These are phyloP conservation scores for Candida chauliodis DNA, from an alignment of 805 yeast species.

Conservation along the genomic window DNA sequence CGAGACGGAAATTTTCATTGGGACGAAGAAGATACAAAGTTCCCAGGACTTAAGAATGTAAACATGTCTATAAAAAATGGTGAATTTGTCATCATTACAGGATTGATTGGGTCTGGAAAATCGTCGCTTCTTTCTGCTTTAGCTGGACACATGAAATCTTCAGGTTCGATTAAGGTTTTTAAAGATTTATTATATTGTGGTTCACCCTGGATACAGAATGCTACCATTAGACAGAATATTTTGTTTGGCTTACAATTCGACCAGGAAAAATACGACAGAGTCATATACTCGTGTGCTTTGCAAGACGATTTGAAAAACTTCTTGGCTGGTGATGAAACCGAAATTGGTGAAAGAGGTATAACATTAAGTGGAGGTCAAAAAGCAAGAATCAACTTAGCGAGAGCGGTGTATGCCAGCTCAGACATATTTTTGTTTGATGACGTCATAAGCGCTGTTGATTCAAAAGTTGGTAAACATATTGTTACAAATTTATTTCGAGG, in stretches of 20 bases:
- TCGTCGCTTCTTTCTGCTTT: constrained; percentile 38
- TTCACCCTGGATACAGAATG: constrained; percentile 42
- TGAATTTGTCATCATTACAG: constrained; percentile 41
- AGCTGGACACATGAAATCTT: constrained; percentile 35
- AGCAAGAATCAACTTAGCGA: constrained; percentile 42
- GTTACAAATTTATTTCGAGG: constrained; percentile 32
- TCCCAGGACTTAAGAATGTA: constrained; percentile 33
- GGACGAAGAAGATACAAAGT: constrained; percentile 14
- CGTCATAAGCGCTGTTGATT: constrained; percentile 43
- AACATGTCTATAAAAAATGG: constrained; percentile 26
- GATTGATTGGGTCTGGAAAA: constrained; percentile 43
- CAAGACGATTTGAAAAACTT: constrained; percentile 33
- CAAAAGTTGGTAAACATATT: constrained; percentile 41
- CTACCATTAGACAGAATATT: constrained; percentile 39
- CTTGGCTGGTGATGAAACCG: constrained; percentile 38
- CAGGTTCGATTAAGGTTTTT: constrained; percentile 23
- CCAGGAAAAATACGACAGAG: constrained; percentile 21
- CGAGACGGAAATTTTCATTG: constrained; percentile 27
- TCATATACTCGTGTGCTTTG: constrained; percentile 37
- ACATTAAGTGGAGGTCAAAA: constrained; percentile 46
- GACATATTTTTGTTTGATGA: constrained; percentile 38
- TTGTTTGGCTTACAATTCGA: constrained; percentile 34
- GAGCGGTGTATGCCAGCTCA: constrained; percentile 36
- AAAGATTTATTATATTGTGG: constrained; percentile 33
- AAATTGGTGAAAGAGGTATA: constrained; percentile 44